phyloP scores from a whole-genome alignment of 140 eudicot species.

The Ambrosia hybrid region DNA sequence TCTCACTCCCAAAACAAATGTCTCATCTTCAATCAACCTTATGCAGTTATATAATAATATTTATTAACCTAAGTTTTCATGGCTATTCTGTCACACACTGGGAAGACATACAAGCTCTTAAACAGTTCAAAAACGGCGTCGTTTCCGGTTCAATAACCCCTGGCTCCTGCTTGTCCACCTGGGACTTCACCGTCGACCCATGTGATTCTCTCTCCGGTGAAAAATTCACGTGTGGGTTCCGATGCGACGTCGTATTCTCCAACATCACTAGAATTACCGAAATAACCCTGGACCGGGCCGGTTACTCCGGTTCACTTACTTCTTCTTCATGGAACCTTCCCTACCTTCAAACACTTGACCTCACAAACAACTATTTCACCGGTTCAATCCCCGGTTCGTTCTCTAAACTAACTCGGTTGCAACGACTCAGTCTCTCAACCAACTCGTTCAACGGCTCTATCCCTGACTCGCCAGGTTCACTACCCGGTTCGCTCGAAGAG shows the following conservation, averaged over 20 bases:
- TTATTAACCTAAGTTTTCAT: constrained; percentile 12
- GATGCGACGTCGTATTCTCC: constrained; percentile 49
- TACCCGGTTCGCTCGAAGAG: constrained; percentile 51
- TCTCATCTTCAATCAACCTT: neutral
- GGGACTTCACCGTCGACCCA: constrained; percentile 88
- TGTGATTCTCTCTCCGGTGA: constrained; percentile 61
- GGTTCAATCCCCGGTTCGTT: constrained; percentile 62
- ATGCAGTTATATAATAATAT: neutral
- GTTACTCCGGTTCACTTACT: constrained; percentile 51
- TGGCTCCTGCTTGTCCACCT: constrained; percentile 70
- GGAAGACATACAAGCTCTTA: constrained; percentile 57
- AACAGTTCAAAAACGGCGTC: constrained; percentile 49
- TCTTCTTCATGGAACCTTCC: constrained; percentile 56
- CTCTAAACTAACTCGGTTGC: constrained; percentile 49
- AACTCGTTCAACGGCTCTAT: constrained; percentile 66
- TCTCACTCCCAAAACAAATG: too few relatives aligned
- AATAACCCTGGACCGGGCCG: constrained; percentile 57
- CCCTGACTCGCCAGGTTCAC: constrained; percentile 42
- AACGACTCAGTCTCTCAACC: constrained; percentile 47
- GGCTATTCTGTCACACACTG: constrained; percentile 51
- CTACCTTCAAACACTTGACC: constrained; percentile 50
- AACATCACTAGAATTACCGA: constrained; percentile 52
- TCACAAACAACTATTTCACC: constrained; percentile 60
- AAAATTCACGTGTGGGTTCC: constrained; percentile 74
- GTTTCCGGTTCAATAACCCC: constrained; percentile 47